A percentile compares a stretch with the other conserved stretches of the same genome.
These are phyloP conservation scores for Amesomyces nigricolor DNA, from an alignment of 2,329 filamentous ascomycete genomes.

Conservation along the genomic window DNA sequence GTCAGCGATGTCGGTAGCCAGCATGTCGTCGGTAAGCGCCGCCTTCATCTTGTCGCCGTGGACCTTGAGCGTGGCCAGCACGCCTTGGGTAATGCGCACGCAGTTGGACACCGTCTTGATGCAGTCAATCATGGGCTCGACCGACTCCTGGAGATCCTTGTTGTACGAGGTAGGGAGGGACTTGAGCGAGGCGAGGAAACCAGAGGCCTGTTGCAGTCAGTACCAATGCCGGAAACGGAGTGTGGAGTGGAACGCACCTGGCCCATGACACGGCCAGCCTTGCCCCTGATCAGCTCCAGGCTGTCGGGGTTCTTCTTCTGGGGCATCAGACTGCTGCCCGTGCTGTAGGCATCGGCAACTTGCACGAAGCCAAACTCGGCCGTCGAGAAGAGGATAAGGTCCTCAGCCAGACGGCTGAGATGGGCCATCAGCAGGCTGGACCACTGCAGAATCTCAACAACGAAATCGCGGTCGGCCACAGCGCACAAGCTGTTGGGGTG, in stretches of 20 bases:
- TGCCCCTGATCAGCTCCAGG: slow-evolving; percentile 66
- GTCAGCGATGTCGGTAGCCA: slow-evolving; percentile 66
- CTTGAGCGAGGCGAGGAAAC: slow-evolving; percentile 66
- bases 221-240: too few relatives aligned
- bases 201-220: slow-evolving; percentile 35
- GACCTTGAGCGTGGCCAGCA: slow-evolving; percentile 66
- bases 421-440: slow-evolving; percentile 70
- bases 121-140: slow-evolving; percentile 79
- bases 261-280: slow-evolving; percentile 70
- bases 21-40: slow-evolving; percentile 75
- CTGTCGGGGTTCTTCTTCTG: slow-evolving; percentile 81
- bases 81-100: slow-evolving; percentile 75
- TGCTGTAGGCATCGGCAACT: slow-evolving; percentile 73
- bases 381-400: slow-evolving; percentile 76
- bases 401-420: slow-evolving; percentile 73
- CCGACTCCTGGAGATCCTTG: slow-evolving; percentile 85
- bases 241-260: slow-evolving; percentile 51
- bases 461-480: slow-evolving; percentile 74
- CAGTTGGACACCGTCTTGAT: slow-evolving; percentile 78
- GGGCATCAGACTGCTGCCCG: slow-evolving; percentile 70
- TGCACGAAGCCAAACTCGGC: slow-evolving; percentile 71
- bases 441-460: slow-evolving; percentile 78
- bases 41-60: slow-evolving; percentile 71
- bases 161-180: slow-evolving; percentile 80
- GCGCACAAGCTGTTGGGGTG: slow-evolving; percentile 48